Evolutionary conservation across 2,329 filamentous ascomycete species (phyloP), one percentile per base, ranked within the genome.

Genomic region (Ophiostoma quercus): DNA sequence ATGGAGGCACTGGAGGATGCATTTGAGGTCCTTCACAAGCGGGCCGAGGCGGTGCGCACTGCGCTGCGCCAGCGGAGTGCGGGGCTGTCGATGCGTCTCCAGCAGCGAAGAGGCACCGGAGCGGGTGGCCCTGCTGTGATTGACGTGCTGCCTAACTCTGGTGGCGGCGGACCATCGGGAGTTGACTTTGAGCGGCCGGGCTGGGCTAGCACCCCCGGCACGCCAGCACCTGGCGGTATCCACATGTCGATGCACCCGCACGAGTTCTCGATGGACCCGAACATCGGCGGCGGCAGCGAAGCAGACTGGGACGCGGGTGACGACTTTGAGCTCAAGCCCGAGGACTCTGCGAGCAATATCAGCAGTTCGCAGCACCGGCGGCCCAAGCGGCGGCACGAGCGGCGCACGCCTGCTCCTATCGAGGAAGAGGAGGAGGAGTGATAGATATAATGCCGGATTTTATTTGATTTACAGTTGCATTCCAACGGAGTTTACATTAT

Each of bases 1-100:
- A 98, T 98, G 94, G 94, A 98, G 80, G 89, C 88, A 0, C 85
- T 98, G 32, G 94, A 98, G 79, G 92, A 97, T 76, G 93, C 94
- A 0, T 97, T 98, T 75, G 94, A 98, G 80, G 88, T 87, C 37
- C 84, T 98, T n/a, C 94, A 98, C 77, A 86, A 88, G 74, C 90
- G 90, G 76, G 94, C 94, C 1, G 93, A 97, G 80, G 79, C 84
- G 22, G 91, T 97, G 19, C 89, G 94, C 5, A 88, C 87, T 29
- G 87, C 90, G 0, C 84, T 98, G 5, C 90, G 94, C 6, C 91
- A 95, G 77, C 90, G 94, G 57, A 89, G 90, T 16, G 92, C 92
- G 0, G 94, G 92, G 1, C 82, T 98, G 4, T 86, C 85, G 74
- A 84, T 82, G 82, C 88, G 79, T 79, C 84, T 86, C 77, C 89